Evolutionary conservation across 116 monocot genomes (phyloP).

Genomic region (Iris pallida): DNA sequence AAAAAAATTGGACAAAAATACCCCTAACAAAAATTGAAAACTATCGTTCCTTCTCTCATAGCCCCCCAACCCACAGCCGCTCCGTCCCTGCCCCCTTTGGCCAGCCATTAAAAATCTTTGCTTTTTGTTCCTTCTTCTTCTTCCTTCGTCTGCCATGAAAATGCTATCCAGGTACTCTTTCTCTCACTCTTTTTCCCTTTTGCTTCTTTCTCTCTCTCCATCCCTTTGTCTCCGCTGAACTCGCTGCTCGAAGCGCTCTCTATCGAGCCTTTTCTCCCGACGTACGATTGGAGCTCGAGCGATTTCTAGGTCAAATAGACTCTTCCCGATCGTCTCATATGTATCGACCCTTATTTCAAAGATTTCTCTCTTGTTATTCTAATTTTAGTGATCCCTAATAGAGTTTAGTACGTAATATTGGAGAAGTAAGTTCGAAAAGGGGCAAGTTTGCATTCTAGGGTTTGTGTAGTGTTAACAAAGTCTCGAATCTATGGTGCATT

Average conservation of each 20-base stretch:
- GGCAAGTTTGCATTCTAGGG: not conserved
- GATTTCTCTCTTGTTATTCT: not conserved
- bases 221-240: not conserved
- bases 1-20: no score
- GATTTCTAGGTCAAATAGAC: conserved; percentile 7
- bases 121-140: no score
- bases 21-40: no score
- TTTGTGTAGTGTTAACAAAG: not conserved
- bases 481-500: not conserved
- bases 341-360: not conserved
- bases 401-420: not conserved
- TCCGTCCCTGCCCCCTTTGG: no score
- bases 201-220: not conserved
- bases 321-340: not conserved
- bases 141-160: no score
- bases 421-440: not conserved
- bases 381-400: not conserved
- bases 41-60: no score
- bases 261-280: not conserved
- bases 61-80: no score
- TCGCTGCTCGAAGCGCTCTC: not conserved
- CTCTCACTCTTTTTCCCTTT: not conserved
- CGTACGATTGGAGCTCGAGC: not conserved
- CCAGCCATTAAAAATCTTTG: no score
- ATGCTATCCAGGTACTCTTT: not conserved